Evolutionary conservation across 2,329 filamentous ascomycete species (phyloP).

Genomic region (Chaetomiaceae sp.): DNA sequence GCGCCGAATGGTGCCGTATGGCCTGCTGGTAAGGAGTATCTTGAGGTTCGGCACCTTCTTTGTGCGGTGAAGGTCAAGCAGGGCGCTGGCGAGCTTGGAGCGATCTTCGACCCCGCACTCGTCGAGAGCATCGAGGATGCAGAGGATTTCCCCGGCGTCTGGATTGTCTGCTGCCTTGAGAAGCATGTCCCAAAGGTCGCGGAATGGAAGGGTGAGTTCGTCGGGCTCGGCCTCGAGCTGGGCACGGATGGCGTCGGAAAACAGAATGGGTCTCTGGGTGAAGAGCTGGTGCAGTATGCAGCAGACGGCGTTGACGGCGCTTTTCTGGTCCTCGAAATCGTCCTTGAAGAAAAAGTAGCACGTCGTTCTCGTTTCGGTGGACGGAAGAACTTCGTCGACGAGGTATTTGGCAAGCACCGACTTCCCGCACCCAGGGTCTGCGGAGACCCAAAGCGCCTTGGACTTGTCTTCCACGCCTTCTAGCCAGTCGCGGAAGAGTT

Average conservation of each 20-base stretch:
- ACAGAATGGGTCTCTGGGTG: not conserved
- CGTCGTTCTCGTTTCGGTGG: constrained; percentile 23
- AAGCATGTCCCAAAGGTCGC: constrained; percentile 21
- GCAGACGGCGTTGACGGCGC: constrained; percentile 22
- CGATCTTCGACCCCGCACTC: constrained; percentile 27
- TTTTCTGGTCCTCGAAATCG: constrained; percentile 24
- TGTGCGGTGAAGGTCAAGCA: constrained; percentile 17
- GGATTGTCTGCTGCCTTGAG: constrained; percentile 7
- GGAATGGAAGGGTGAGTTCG: constrained; percentile 14
- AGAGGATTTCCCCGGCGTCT: constrained; percentile 26
- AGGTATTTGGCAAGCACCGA: constrained; percentile 30
- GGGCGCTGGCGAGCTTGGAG: constrained; percentile 15
- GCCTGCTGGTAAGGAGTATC: constrained; percentile 33
- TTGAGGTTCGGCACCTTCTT: constrained; percentile 25
- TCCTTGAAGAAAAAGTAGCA: constrained; percentile 37
- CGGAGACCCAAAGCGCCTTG: constrained; percentile 32
- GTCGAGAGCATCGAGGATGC: constrained; percentile 33
- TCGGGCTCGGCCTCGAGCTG: constrained; percentile 9
- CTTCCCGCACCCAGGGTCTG: constrained; percentile 34
- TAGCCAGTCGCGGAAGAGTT: constrained; percentile 28
- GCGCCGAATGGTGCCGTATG: constrained; percentile 25
- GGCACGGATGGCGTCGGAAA: constrained; percentile 1
- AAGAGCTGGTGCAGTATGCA: constrained; percentile 31
- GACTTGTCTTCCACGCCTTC: constrained; percentile 7
- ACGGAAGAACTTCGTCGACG: constrained; percentile 29